Evolutionary conservation across 1,284 basidiomycete species (phyloP).

Genomic region (Pisolithus thermaeus): DNA sequence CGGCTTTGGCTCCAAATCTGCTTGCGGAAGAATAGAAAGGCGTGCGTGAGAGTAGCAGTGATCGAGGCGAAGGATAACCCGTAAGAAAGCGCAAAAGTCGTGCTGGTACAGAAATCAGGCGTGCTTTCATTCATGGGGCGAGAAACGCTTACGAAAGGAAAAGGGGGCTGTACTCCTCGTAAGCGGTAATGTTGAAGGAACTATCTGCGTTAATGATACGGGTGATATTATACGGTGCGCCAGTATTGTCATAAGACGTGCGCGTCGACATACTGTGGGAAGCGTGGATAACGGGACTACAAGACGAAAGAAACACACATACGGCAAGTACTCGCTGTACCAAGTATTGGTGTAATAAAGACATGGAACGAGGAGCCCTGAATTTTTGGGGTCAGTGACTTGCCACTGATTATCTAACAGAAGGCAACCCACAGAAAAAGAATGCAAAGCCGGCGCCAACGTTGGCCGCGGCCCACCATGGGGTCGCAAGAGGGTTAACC

Average conservation of each 20-base stretch:
- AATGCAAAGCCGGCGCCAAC: constrained; percentile 73
- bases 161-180: constrained; percentile 76
- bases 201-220: constrained; percentile 56
- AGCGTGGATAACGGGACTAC: not conserved
- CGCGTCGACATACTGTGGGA: constrained; percentile 42
- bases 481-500: constrained; percentile 55
- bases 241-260: constrained; percentile 58
- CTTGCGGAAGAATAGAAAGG: constrained; percentile 63
- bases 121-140: not conserved
- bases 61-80: constrained; percentile 67
- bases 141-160: constrained; percentile 58
- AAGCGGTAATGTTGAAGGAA: constrained; percentile 60
- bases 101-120: not conserved
- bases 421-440: constrained; percentile 47
- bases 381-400: not conserved
- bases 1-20: constrained; percentile 54
- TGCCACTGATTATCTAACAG: not conserved
- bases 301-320: not conserved
- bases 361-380: constrained; percentile 63
- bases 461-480: constrained; percentile 80
- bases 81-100: constrained; percentile 64
- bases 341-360: constrained; percentile 61
- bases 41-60: constrained; percentile 65
- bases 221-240: constrained; percentile 60
- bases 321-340: constrained; percentile 54